A percentile compares a stretch with the other conserved stretches of the same genome.
Evolutionary conservation across 2,329 filamentous ascomycete genomes (phyloP).

Genomic region (Microdochium bolleyi): DNA sequence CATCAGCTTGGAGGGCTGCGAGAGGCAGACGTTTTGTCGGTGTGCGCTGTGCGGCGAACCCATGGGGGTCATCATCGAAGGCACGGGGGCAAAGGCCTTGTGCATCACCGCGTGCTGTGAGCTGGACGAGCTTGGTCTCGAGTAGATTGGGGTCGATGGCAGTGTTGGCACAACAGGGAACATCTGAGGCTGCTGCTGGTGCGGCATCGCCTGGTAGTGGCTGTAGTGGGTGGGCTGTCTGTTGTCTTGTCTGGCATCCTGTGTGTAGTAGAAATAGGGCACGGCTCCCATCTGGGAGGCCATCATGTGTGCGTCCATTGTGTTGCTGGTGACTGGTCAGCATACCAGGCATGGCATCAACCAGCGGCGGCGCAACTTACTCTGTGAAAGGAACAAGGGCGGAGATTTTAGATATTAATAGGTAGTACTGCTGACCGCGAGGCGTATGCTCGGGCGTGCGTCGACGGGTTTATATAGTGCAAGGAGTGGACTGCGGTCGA

Average conservation of each 20-base stretch:
- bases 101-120: slow-evolving; percentile 45
- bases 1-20: slow-evolving; percentile 38
- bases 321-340: slow-evolving; percentile 10
- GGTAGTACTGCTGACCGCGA: no score
- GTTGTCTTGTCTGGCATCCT: slow-evolving; percentile 64
- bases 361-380: no score
- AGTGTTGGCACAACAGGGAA: slow-evolving; percentile 49
- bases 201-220: slow-evolving; percentile 38
- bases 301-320: slow-evolving; percentile 59
- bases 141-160: slow-evolving; percentile 56
- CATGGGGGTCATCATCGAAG: slow-evolving; percentile 62
- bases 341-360: not conserved
- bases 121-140: slow-evolving; percentile 56
- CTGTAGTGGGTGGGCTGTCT: slow-evolving; percentile 72
- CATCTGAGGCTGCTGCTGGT: slow-evolving; percentile 42
- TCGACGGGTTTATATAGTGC: slow-evolving; percentile 18
- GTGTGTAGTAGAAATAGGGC: slow-evolving; percentile 81
- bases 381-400: no score
- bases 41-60: slow-evolving; percentile 69
- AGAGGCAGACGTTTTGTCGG: slow-evolving; percentile 61
- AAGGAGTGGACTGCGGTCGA: slow-evolving; percentile 24
- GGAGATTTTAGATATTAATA: no score
- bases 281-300: slow-evolving; percentile 58
- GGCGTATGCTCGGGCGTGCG: no score
- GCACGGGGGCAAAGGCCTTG: slow-evolving; percentile 48